Base-by-base conservation (phyloP, 495 filamentous ascomycete species). In the Parachaetomium inaequale region DNA sequence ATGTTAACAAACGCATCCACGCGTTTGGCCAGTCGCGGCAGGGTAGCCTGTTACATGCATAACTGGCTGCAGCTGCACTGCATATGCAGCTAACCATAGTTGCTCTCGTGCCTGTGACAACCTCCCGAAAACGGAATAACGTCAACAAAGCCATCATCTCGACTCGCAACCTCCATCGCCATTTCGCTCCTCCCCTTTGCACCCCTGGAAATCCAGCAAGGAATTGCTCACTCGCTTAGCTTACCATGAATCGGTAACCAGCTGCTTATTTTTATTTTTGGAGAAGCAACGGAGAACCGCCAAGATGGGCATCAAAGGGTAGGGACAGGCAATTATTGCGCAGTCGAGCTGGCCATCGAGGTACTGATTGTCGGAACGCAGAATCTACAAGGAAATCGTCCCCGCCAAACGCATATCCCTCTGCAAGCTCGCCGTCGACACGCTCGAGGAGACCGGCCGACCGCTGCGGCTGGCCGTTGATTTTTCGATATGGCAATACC, bases 401-500 rank as follows among this genome's bases (percentile, higher is more conserved):
- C 72, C 85, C 10, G 92, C 92, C 26, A 78, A 89, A 63, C 84
- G 94, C 25, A 81, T 92, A 55, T 89, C 95, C 26, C 81, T 99
- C 10, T 87, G 91, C 15, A 95, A 91, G 68, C 81, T 97, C 54
- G 88, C 92, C 31, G 81, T 91, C 40, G 81, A 88, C 19, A 86
- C 90, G 59, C 81, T 93, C 61, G 87, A 92, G 63, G 73, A 83
- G 34, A 85, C 82, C 43, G 80, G 83, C 25, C 82, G 87, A 5
- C 92, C 94, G 0, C 79, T 98, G 7, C 86, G 92, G 15, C 79
- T 99, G 29, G 95, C 95, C 21, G 90, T 99, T 54, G 95, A 99
- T 71, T 88, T 94, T 62, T 92, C 92, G 0, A 97, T 99, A 72
- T 99, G 95, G 95, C 87, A 96, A 25, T 98, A 96, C 68, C 94